Base-by-base conservation (phyloP, 2,329 filamentous ascomycete species). In the Sarocladium kiliense region DNA sequence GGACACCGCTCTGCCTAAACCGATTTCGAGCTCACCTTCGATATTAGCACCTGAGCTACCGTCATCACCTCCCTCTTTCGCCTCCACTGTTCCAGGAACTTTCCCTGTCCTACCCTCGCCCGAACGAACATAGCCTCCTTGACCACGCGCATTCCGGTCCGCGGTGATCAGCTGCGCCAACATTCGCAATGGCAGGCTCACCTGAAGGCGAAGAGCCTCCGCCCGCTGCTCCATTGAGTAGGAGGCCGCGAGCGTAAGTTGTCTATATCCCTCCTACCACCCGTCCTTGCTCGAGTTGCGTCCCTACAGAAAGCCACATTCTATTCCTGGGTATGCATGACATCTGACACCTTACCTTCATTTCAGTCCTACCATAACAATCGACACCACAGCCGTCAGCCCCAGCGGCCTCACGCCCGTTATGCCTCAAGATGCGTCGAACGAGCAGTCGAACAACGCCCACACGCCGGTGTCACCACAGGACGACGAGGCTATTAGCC, bases 361-460 rank as follows among this genome's bases (percentile, higher is more conserved):
- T 37, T 54, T 21, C 57, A 81, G 78, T 41, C 78, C 78, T 34
- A 79, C 78, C 54, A 81, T 81, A 57, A 81, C 76, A 53, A 80
- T 81, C 54, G 77, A 81, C 59, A 80, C 78, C 12, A 74, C 77
- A 9, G 75, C 71, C 57, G 67, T 68, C 57, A 66, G 64, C 54
- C 57, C 64, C 55, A 60, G 65, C 41, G 62, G 57, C 45, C 58
- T 64, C 16, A 44, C 62, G 55, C 55, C 65, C 54, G 64, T 67
- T 36, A 66, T 69, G 58, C 61, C 70, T 3, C 57, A 64, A 56
- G 62, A 65, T 39, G 34, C 53, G 56, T 21, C 47, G 27, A 18
- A 26, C 18, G 47, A 51, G 6, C 47, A 34, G 27, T 18, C 47
- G 26, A 36, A 58, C 54, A 63, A 54, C 55, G 61, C 42, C 56